These are phyloP conservation scores for Pestalotiopsis sp. DNA, from an alignment of 2,329 filamentous ascomycete genomes.

Conservation along the genomic window DNA sequence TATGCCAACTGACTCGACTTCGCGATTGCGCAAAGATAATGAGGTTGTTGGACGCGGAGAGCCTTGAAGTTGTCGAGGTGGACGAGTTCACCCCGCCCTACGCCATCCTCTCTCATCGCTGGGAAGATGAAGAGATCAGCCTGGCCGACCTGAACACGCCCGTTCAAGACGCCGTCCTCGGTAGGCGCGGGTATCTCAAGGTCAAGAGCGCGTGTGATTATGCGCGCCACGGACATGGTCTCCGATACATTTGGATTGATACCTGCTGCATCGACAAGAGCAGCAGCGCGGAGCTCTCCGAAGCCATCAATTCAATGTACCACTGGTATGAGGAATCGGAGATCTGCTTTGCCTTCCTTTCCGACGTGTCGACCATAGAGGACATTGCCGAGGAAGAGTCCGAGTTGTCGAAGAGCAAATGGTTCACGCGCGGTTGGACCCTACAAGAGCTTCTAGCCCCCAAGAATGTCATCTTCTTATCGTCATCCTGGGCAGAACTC, in stretches of 20 bases:
- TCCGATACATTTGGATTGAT: slow-evolving; percentile 24
- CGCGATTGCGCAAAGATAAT: background rate
- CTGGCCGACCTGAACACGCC: background rate
- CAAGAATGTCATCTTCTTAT: slow-evolving; percentile 14
- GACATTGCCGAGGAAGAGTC: background rate
- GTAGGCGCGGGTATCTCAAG: background rate
- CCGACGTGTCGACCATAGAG: slow-evolving; percentile 34
- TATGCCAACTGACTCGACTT: no score
- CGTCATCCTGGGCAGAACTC: slow-evolving; percentile 10
- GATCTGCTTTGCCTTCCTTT: slow-evolving; percentile 21
- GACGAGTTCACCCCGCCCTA: background rate
- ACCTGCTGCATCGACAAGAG: slow-evolving; percentile 27
- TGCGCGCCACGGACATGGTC: background rate
- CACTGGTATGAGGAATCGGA: slow-evolving; percentile 17
- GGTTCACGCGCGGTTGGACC: slow-evolving; percentile 21
- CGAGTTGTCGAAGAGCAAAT: background rate
- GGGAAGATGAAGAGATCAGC: background rate
- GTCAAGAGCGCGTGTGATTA: background rate
- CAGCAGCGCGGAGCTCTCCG: slow-evolving; percentile 19
- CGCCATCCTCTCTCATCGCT: background rate
- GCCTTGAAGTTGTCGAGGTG: background rate
- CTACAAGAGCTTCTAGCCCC: slow-evolving; percentile 24
- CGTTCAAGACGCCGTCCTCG: background rate
- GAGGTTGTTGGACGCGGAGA: background rate
- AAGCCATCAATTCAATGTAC: slow-evolving; percentile 22